Percentiles rank a stretch among this genome's conserved stretches.
Evolutionary conservation across 768 basidiomycete genomes (phyloP).

Genomic region (Mycena chlorophos): DNA sequence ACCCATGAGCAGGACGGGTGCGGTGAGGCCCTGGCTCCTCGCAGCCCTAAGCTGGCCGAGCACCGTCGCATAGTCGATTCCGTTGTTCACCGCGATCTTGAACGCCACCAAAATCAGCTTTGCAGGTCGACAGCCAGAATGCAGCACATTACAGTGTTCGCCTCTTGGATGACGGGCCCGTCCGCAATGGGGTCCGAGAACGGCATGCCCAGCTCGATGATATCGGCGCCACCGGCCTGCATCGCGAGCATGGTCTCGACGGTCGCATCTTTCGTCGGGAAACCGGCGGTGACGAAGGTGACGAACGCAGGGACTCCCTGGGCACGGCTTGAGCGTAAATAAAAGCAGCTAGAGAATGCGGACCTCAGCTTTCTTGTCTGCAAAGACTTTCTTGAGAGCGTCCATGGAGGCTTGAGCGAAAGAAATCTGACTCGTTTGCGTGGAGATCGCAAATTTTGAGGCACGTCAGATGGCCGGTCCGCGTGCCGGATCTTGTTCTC

Average conservation of each 20-base stretch:
- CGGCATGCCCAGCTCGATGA: slow-evolving; percentile 93
- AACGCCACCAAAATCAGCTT: slow-evolving; percentile 12
- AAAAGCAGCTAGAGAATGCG: background rate
- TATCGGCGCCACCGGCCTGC: slow-evolving; percentile 90
- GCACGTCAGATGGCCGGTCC: too few species aligned
- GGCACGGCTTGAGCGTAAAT: background rate
- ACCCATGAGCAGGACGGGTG: slow-evolving; percentile 96
- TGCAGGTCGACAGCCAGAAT: background rate
- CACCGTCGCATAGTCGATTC: slow-evolving; percentile 74
- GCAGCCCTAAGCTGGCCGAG: slow-evolving; percentile 78
- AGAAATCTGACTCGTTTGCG: background rate
- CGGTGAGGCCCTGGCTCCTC: slow-evolving; percentile 74
- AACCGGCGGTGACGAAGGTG: slow-evolving; percentile 95
- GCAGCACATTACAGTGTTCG: slow-evolving; percentile 68
- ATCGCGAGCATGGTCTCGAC: slow-evolving; percentile 88
- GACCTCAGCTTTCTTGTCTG: slow-evolving; percentile 61
- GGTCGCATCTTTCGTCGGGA: slow-evolving; percentile 75
- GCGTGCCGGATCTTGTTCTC: too few species aligned
- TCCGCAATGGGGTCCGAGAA: slow-evolving; percentile 98
- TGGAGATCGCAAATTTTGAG: too few species aligned
- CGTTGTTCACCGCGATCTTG: slow-evolving; percentile 82
- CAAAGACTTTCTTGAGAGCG: slow-evolving; percentile 67
- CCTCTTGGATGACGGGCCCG: slow-evolving; percentile 89
- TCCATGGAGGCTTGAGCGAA: slow-evolving; percentile 52
- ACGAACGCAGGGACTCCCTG: slow-evolving; percentile 66